These are phyloP conservation scores for Oenanthe javanica DNA, from an alignment of 140 eudicot genomes.

Conservation along the genomic window DNA sequence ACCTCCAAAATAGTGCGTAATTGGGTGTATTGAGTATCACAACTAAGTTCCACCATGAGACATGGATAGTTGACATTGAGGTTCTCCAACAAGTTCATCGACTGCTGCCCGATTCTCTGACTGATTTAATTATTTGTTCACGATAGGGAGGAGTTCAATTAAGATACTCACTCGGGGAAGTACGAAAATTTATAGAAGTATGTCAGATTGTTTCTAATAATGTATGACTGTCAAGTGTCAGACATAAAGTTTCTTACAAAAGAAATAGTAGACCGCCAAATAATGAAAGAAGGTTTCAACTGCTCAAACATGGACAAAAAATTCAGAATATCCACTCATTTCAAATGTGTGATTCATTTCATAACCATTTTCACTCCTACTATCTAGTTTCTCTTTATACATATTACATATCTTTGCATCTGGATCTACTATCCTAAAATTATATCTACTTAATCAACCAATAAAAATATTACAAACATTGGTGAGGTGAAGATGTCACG, in stretches of 20 bases:
- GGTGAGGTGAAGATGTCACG: background rate
- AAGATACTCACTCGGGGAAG: background rate
- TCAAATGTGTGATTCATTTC: background rate
- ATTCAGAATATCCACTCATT: background rate
- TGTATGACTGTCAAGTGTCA: background rate
- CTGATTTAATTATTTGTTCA: background rate
- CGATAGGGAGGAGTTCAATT: background rate
- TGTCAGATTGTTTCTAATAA: background rate
- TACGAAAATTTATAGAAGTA: background rate
- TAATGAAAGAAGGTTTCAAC: background rate
- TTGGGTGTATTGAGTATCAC: no score
- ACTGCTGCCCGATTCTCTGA: background rate
- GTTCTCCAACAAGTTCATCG: no score
- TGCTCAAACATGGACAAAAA: constrained; percentile 1
- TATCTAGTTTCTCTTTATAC: background rate
- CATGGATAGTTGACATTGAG: no score
- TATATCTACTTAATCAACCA: background rate
- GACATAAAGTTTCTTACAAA: background rate
- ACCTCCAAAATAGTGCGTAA: no score
- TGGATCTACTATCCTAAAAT: constrained; percentile 1
- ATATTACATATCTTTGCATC: constrained; percentile 7
- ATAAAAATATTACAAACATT: constrained; percentile 1
- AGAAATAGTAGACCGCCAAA: background rate
- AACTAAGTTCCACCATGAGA: no score
- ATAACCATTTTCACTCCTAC: background rate